A percentile compares a stretch with the other conserved stretches of the same genome.
phyloP scores from a whole-genome alignment of 208 protist species.

The Naegleria fowleri region DNA sequence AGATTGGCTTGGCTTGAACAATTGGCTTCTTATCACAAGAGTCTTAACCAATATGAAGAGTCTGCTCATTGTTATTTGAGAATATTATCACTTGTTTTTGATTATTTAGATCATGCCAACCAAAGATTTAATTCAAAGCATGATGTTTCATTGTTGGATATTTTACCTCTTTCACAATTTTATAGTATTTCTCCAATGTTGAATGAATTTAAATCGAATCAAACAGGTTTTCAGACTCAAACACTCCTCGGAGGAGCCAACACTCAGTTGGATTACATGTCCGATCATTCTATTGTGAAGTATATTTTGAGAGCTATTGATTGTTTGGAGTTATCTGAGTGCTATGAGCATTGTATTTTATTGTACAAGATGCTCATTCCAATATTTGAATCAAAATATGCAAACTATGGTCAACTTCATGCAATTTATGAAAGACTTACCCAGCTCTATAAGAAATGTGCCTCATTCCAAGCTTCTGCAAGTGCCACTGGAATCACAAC shows the following conservation, averaged over 20 bases:
- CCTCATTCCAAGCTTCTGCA: background rate
- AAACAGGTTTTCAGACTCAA: background rate
- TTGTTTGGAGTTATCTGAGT: background rate
- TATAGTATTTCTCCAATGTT: background rate
- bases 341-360: background rate
- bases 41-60: background rate
- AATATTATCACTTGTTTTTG: background rate
- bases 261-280: background rate
- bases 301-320: background rate
- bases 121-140: background rate
- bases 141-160: background rate
- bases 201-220: background rate
- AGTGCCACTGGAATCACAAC: background rate
- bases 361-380: background rate
- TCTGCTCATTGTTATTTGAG: constrained; percentile 15
- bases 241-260: background rate
- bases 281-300: background rate
- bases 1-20: background rate
- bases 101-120: background rate
- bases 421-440: background rate
- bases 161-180: background rate
- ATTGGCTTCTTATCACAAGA: background rate
- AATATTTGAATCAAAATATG: background rate
- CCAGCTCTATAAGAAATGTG: background rate
- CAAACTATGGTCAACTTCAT: background rate